These are phyloP conservation scores for Paraleonurus japonicus DNA, from an alignment of 257 asterid genomes.

Conservation along the genomic window DNA sequence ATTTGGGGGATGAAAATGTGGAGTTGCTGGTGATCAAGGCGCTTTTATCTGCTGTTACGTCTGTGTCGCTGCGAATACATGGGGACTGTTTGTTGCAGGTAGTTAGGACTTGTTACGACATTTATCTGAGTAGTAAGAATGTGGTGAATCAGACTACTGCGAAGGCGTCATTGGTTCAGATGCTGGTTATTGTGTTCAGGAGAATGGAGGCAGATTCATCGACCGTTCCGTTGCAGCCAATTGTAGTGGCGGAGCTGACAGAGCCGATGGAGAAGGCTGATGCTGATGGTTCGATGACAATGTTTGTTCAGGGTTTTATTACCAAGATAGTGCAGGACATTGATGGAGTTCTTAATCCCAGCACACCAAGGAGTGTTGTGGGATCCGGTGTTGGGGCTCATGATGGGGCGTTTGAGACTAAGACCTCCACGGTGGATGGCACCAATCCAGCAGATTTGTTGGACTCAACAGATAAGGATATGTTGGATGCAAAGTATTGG, in stretches of 20 bases:
- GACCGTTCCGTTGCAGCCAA: constrained; percentile 89
- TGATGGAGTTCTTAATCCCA: constrained; percentile 85
- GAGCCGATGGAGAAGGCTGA: constrained; percentile 84
- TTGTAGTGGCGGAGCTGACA: constrained; percentile 93
- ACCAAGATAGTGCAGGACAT: constrained; percentile 85
- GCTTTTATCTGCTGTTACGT: constrained; percentile 83
- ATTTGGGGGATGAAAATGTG: constrained; percentile 70
- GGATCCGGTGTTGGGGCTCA: constrained; percentile 56
- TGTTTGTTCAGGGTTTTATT: constrained; percentile 93
- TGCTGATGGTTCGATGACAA: constrained; percentile 75
- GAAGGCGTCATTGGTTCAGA: constrained; percentile 95
- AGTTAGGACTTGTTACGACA: constrained; percentile 90
- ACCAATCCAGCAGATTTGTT: constrained; percentile 97
- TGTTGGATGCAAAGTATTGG: constrained; percentile 99
- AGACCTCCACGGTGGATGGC: constrained; percentile 87
- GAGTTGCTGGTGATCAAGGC: constrained; percentile 87
- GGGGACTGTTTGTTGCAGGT: constrained; percentile 90
- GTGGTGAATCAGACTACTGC: constrained; percentile 96
- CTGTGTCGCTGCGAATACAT: constrained; percentile 74
- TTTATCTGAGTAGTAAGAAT: constrained; percentile 82
- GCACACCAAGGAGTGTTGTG: constrained; percentile 58
- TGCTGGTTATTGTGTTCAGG: constrained; percentile 92
- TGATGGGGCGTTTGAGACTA: constrained; percentile 97
- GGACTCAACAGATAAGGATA: constrained; percentile 98
- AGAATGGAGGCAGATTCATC: constrained; percentile 99